Conservation (phyloP, 23 red algal genomes). For the Gracilariopsis chorda region DNA sequence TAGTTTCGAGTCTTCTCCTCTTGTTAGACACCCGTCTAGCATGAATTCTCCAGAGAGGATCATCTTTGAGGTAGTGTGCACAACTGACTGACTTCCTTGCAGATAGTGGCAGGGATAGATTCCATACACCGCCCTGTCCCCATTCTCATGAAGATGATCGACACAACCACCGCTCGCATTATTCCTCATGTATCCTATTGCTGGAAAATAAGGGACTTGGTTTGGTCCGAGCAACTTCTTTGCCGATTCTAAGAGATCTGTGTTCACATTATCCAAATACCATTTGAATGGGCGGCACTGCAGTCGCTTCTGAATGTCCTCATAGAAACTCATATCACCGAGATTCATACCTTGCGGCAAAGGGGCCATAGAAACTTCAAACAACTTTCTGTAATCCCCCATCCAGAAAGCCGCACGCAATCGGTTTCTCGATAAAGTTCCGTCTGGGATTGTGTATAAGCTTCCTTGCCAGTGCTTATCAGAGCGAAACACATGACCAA, state of each 20-base stretch:
- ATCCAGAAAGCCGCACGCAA: slow-evolving; percentile 54
- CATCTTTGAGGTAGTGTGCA: background rate
- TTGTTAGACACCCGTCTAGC: slow-evolving; percentile 42
- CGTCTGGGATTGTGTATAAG: slow-evolving; percentile 58
- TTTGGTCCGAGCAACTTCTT: slow-evolving; percentile 2
- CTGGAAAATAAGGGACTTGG: background rate
- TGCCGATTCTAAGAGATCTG: background rate
- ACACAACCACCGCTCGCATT: background rate
- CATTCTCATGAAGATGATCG: slow-evolving; percentile 48
- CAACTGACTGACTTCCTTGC: slow-evolving; percentile 46
- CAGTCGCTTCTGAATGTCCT: slow-evolving; percentile 35
- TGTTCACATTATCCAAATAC: slow-evolving; percentile 57
- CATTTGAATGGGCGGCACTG: slow-evolving; percentile 39
- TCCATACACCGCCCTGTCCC: slow-evolving; percentile 4
- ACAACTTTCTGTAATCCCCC: slow-evolving; percentile 28
- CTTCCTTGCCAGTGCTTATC: slow-evolving; percentile 52
- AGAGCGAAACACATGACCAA: slow-evolving; percentile 71
- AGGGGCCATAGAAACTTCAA: background rate
- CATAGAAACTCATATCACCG: slow-evolving; percentile 33
- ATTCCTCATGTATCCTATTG: slow-evolving; percentile 38
- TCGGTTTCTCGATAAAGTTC: slow-evolving; percentile 27
- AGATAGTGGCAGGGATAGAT: slow-evolving; percentile 51
- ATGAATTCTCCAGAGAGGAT: slow-evolving; percentile 35
- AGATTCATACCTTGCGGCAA: background rate
- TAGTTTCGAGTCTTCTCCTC: background rate